These are phyloP conservation scores for Sodiomyces alkalinus DNA, from an alignment of 2,329 filamentous ascomycete species.

Conservation along the genomic window DNA sequence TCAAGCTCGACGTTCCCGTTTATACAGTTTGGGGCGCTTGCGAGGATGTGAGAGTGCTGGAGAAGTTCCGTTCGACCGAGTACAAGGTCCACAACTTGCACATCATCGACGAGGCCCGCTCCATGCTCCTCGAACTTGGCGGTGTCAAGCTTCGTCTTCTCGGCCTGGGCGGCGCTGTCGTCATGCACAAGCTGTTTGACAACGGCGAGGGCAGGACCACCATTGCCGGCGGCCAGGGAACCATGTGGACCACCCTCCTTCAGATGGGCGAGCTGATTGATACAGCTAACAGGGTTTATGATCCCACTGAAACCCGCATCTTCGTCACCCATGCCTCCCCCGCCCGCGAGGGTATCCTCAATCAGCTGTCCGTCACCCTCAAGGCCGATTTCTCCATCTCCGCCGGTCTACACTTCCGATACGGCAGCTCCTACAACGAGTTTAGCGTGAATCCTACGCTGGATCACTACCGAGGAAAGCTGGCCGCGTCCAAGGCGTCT, in stretches of 20 bases:
- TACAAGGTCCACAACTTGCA: conserved; percentile 97
- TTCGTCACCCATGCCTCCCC: conserved; percentile 96
- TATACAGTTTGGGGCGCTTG: conserved; percentile 99
- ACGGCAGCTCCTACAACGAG: conserved; percentile 98
- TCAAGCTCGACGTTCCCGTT: conserved; percentile 89
- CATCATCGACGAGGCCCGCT: conserved; percentile 97
- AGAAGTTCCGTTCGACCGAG: conserved; percentile 93
- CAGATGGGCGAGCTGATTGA: conserved; percentile 98
- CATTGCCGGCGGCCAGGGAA: conserved; percentile 94
- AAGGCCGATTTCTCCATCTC: conserved; percentile 98
- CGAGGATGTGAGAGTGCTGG: conserved; percentile 91
- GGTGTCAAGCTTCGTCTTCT: conserved; percentile 91
- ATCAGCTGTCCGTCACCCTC: conserved; percentile 91
- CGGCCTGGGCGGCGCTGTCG: conserved; percentile 86
- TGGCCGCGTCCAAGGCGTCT: conserved; percentile 92
- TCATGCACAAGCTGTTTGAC: conserved; percentile 99
- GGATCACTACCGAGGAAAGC: conserved; percentile 96
- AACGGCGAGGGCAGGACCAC: conserved; percentile 96
- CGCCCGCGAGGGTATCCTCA: conserved; percentile 87
- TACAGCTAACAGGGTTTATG: conserved; percentile 94
- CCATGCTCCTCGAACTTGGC: conserved; percentile 83
- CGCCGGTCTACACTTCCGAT: conserved; percentile 92
- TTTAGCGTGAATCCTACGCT: conserved; percentile 97
- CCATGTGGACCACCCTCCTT: conserved; percentile 97
- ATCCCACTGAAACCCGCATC: conserved; percentile 90